Evolutionary conservation across 2,329 filamentous ascomycete genomes (phyloP), one percentile per base, ranked within the genome.

Genomic region (Cladophialophora exuberans): DNA sequence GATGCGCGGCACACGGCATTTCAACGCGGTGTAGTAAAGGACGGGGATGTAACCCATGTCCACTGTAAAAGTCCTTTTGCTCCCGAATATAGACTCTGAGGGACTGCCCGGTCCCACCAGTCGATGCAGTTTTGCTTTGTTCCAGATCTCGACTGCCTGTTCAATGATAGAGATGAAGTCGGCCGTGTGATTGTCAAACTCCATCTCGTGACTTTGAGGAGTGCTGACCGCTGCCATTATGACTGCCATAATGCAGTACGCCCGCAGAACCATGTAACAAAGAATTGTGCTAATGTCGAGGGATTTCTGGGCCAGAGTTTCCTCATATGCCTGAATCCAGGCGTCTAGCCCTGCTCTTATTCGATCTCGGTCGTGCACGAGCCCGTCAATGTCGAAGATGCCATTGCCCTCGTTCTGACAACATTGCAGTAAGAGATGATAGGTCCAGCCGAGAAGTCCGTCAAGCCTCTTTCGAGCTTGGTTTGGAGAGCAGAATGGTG

Each of bases 41-140:
- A 67, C 67, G 1, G 65, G 63, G 56, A 66, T 62, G 22, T 52
- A 70, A 15, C 69, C 69, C 15, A 66, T 61, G 23, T 72, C 70
- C 9, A 43, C 23, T 11, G 47, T 45, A 25, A 28, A 28, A 7
- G 42, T 28, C n/a, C 13, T 31, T 15, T 31, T 31, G 6, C 15
- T 2, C 22, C 5, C n/a, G n/a, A n/a, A n/a, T n/a, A n/a, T 42
- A 9, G 17, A 3, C 15, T n/a, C 9, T 4, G 6, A 20, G 2
- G 38, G 20, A 6, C 18, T 6, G 15, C 11, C 10, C 38, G 17
- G 35, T 6, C 15, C 17, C 6, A 10, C n/a, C 13, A 13, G 25
- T 23, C 11, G 22, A 22, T 42, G 20, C 38, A 25, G 9, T 20
- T 42, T 25, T 23, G 38, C 38, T 22, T 3, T n/a, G 11, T 42